These are phyloP conservation scores for Laburnicola sp. DNA, from an alignment of 2,329 filamentous ascomycete species.

Conservation along the genomic window DNA sequence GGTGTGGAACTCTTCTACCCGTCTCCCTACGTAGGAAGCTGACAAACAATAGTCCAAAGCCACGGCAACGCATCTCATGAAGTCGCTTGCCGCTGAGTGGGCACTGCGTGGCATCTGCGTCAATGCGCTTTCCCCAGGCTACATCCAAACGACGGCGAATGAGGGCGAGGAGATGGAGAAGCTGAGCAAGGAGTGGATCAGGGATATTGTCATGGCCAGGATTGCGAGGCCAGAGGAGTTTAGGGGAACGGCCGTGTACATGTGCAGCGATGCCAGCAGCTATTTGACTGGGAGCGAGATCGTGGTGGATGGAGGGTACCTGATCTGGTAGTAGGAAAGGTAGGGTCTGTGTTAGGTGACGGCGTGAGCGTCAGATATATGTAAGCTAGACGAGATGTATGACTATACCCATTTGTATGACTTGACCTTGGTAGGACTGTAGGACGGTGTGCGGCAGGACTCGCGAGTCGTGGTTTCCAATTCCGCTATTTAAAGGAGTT, in stretches of 20 bases:
- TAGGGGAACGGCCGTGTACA: conserved; percentile 35
- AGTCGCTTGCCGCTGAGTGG: conserved; percentile 81
- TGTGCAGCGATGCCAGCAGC: conserved; percentile 22
- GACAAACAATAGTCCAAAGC: conserved; percentile 63
- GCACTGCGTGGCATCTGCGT: conserved; percentile 76
- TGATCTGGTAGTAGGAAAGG: conserved; percentile 31
- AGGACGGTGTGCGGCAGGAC: too few relatives aligned
- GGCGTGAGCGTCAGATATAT: too few relatives aligned
- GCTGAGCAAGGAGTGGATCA: conserved; percentile 37
- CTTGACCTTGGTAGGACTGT: too few relatives aligned
- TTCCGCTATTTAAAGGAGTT: too few relatives aligned
- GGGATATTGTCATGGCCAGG: conserved; percentile 41
- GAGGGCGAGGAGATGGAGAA: conserved; percentile 43
- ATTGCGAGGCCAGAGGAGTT: conserved; percentile 46
- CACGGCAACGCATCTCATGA: conserved; percentile 76
- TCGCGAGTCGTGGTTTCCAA: too few relatives aligned
- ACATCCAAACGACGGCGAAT: conserved; percentile 80
- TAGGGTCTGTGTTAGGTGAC: too few relatives aligned
- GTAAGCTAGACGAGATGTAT: too few relatives aligned
- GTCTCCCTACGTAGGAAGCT: neutral
- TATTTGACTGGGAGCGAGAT: conserved; percentile 72
- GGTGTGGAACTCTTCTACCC: neutral
- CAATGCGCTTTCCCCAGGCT: conserved; percentile 81
- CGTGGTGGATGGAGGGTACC: conserved; percentile 58
- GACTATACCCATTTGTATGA: too few relatives aligned